Conservation (phyloP, 1,284 basidiomycete genomes). For the Ganoderma meredithae region DNA sequence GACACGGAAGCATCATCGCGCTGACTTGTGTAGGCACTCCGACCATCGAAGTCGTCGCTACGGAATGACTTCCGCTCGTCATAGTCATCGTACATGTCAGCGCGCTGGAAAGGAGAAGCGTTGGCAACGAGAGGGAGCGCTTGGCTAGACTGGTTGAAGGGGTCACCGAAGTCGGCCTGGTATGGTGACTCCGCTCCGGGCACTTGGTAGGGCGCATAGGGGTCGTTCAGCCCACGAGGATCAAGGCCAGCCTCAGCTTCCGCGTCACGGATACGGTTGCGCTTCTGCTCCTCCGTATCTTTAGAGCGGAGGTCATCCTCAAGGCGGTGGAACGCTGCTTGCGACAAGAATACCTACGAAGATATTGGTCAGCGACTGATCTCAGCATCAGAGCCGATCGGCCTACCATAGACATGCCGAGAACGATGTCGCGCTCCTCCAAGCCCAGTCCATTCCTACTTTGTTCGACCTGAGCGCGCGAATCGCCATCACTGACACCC, state of each 20-base stretch:
- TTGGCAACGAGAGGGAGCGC: constrained; percentile 80
- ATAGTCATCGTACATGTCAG: constrained; percentile 75
- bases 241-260: constrained; percentile 77
- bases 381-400: not conserved
- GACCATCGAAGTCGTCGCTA: constrained; percentile 80
- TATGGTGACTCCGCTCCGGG: constrained; percentile 58
- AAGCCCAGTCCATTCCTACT: constrained; percentile 70
- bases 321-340: constrained; percentile 86
- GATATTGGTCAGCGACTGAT: constrained; percentile 13
- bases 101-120: constrained; percentile 79
- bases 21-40: constrained; percentile 76
- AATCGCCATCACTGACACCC: constrained; percentile 59
- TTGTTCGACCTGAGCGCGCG: constrained; percentile 63
- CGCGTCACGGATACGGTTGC: constrained; percentile 76
- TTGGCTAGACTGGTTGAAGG: constrained; percentile 63
- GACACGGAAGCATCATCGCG: constrained; percentile 84
- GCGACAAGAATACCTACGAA: constrained; percentile 87
- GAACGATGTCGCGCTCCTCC: constrained; percentile 77
- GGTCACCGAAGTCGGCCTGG: constrained; percentile 52
- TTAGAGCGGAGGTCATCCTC: constrained; percentile 87
- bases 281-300: constrained; percentile 87
- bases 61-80: constrained; percentile 81
- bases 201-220: constrained; percentile 76
- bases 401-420: constrained; percentile 82
- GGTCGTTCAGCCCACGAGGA: constrained; percentile 73